Percentiles rank a stretch among this genome's conserved stretches.
Conservation (phyloP, 1,139 yeast species). For the Suhomyces yuchorum region DNA sequence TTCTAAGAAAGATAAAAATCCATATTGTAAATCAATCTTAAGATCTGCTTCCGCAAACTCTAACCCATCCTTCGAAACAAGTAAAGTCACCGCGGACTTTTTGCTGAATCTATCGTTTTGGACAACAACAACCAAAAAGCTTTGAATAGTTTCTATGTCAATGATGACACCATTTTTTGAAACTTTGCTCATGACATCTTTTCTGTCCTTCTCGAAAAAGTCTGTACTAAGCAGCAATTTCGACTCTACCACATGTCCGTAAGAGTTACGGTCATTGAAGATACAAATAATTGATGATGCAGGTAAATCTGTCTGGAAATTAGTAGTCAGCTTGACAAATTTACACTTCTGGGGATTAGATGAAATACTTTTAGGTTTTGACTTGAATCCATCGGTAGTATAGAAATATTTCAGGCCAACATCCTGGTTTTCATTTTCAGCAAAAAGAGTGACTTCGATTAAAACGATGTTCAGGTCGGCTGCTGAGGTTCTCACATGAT, state of each 20-base stretch:
- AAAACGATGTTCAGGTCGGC: conserved; percentile 41
- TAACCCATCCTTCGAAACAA: conserved; percentile 60
- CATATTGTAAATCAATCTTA: conserved; percentile 44
- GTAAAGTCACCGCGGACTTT: conserved; percentile 47
- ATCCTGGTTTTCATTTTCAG: conserved; percentile 32
- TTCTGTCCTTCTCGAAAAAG: conserved; percentile 46
- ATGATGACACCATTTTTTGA: conserved; percentile 44
- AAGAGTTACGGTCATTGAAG: conserved; percentile 41
- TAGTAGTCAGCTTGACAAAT: conserved; percentile 50
- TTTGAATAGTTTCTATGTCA: conserved; percentile 50
- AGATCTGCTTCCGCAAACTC: conserved; percentile 56
- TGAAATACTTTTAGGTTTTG: conserved; percentile 39
- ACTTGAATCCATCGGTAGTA: conserved; percentile 56
- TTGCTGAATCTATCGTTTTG: conserved; percentile 49
- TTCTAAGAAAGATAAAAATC: conserved; percentile 54
- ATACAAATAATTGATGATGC: conserved; percentile 55
- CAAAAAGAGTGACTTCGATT: conserved; percentile 15
- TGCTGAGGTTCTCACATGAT: not conserved
- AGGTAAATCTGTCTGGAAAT: conserved; percentile 38
- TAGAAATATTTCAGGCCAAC: conserved; percentile 34
- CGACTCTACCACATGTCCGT: conserved; percentile 46
- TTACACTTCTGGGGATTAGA: conserved; percentile 45
- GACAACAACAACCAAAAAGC: conserved; percentile 55
- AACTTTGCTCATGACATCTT: conserved; percentile 23
- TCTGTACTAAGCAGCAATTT: conserved; percentile 52